phyloP scores from a whole-genome alignment of 768 basidiomycete species.

The Udeniomyces megalosporus region DNA sequence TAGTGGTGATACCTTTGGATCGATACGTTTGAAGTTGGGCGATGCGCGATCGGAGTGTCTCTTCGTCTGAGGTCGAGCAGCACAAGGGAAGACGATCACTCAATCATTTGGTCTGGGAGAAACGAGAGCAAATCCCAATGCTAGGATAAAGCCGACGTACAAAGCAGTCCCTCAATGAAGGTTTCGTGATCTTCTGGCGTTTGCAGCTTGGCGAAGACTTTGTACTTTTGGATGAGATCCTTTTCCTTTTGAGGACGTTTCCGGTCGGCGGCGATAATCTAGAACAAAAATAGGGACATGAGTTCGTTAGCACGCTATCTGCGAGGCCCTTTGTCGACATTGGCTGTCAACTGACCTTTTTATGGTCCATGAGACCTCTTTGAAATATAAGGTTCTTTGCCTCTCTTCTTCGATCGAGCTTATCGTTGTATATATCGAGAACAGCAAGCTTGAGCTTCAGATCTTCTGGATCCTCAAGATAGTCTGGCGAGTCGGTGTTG shows the following conservation, averaged over 20 bases:
- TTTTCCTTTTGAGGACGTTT: constrained; percentile 80
- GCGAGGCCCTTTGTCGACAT: neutral
- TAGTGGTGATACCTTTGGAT: constrained; percentile 61
- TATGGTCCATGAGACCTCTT: constrained; percentile 77
- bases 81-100: neutral
- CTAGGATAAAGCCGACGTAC: constrained; percentile 36
- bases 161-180: constrained; percentile 74
- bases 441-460: constrained; percentile 73
- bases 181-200: constrained; percentile 81
- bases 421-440: constrained; percentile 78
- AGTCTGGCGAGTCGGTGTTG: constrained; percentile 11
- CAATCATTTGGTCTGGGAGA: neutral
- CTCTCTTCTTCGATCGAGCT: constrained; percentile 68
- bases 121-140: neutral
- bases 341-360: constrained; percentile 61
- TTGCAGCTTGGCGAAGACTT: constrained; percentile 79
- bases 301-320: too few relatives aligned
- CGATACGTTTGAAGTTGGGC: constrained; percentile 83
- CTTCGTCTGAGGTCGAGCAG: constrained; percentile 49
- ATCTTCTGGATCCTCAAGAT: constrained; percentile 57
- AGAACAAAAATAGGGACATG: constrained; percentile 1
- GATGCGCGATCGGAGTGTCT: constrained; percentile 69
- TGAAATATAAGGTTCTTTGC: constrained; percentile 82
- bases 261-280: constrained; percentile 86
- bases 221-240: constrained; percentile 71